phyloP scores from a whole-genome alignment of 2,329 filamentous ascomycete species.

The Neonectria neomacrospora region DNA sequence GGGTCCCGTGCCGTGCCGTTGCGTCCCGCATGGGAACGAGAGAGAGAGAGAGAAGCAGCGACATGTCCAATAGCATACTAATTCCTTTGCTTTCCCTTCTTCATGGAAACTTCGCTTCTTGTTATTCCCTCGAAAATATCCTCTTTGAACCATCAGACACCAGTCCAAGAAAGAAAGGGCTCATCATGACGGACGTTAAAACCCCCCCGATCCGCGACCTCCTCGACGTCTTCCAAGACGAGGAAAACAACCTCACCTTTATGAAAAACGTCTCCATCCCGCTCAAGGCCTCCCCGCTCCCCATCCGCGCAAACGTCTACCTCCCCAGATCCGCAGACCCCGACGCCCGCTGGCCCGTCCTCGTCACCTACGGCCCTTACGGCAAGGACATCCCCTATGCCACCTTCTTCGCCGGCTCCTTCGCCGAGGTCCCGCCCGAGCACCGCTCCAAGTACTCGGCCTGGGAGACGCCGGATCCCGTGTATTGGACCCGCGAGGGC shows the following conservation, averaged over 20 bases:
- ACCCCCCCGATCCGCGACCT: constrained; percentile 23
- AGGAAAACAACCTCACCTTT: constrained; percentile 23
- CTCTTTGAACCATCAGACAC: constrained; percentile 2
- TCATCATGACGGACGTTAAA: constrained; percentile 21
- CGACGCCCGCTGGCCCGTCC: constrained; percentile 19
- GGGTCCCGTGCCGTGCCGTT: constrained; percentile 19
- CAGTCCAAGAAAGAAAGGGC: neutral
- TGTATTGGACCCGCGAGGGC: constrained; percentile 64
- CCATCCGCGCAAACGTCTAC: constrained; percentile 46
- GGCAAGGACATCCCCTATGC: constrained; percentile 25
- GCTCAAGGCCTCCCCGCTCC: constrained; percentile 20
- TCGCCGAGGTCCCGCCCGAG: constrained; percentile 62
- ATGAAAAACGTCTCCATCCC: constrained; percentile 26
- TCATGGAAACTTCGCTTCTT: neutral
- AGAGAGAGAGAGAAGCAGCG: neutral
- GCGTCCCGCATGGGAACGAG: neutral
- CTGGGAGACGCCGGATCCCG: constrained; percentile 69
- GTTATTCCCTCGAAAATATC: neutral
- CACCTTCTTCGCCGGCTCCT: constrained; percentile 44
- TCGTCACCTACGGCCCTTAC: constrained; percentile 26
- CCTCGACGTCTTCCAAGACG: constrained; percentile 18
- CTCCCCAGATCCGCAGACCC: constrained; percentile 39
- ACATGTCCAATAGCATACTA: neutral
- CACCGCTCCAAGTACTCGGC: constrained; percentile 65
- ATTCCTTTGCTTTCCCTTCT: neutral